Percentiles rank a stretch among this genome's conserved stretches.
These are phyloP conservation scores for Penicillium odoratum DNA, from an alignment of 495 filamentous ascomycete species.

Conservation along the genomic window DNA sequence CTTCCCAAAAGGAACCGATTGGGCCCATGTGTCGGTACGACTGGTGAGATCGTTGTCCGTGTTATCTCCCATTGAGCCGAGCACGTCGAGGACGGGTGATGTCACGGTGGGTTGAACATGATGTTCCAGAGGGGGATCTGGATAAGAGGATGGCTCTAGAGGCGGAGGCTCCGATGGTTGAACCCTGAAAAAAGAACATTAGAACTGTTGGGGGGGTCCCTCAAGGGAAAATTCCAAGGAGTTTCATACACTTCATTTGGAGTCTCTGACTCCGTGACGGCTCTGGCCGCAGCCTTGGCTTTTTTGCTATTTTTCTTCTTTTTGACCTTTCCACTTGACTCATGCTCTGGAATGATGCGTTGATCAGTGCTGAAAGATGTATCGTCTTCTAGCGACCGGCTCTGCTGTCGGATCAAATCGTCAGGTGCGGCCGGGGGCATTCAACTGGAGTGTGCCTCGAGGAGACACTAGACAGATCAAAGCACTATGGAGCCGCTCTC, in stretches of 20 bases:
- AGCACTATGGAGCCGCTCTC: conserved; percentile 33
- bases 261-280: conserved; percentile 33
- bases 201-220: not conserved
- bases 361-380: conserved; percentile 30
- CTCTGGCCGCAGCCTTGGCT: conserved; percentile 37
- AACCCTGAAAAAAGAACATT: not conserved
- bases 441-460: conserved; percentile 41
- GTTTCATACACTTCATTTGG: conserved; percentile 46
- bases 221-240: not conserved
- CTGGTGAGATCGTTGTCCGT: conserved; percentile 36
- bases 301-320: conserved; percentile 50
- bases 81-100: conserved; percentile 46
- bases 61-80: conserved; percentile 35
- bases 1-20: conserved; percentile 49
- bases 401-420: conserved; percentile 46
- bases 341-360: conserved; percentile 36
- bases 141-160: conserved; percentile 39
- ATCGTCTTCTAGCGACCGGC: conserved; percentile 42
- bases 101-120: conserved; percentile 33
- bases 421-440: conserved; percentile 51
- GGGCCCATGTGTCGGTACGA: conserved; percentile 50
- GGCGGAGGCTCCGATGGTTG: conserved; percentile 15
- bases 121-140: conserved; percentile 26
- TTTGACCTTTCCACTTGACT: conserved; percentile 43
- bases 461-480: conserved; percentile 21